A percentile compares a stretch with the other conserved stretches of the same genome.
Evolutionary conservation across 2,329 filamentous ascomycete genomes (phyloP).

Genomic region (Paracorniculantispora psalliotae): DNA sequence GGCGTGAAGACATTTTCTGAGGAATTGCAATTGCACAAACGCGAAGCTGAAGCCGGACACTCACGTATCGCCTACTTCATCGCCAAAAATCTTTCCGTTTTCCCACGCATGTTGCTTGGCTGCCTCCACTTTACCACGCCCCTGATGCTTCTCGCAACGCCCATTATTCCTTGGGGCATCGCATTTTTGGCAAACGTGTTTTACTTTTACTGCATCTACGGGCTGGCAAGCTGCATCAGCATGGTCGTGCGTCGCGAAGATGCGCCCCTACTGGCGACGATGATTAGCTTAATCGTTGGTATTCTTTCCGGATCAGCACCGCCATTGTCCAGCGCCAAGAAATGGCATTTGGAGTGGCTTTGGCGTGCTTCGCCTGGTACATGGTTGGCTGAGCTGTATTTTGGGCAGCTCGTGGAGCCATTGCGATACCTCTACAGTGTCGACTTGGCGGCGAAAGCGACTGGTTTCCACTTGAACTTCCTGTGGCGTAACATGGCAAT

Average conservation of each 20-base stretch:
- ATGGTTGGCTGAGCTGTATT: conserved; percentile 54
- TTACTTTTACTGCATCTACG: conserved; percentile 57
- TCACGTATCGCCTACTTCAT: conserved; percentile 52
- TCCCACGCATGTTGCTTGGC: conserved; percentile 46
- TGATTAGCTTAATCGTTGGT: conserved; percentile 48
- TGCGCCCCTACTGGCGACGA: conserved; percentile 51
- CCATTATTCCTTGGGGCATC: conserved; percentile 43
- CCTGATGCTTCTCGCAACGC: conserved; percentile 43
- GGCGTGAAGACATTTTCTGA: conserved; percentile 54
- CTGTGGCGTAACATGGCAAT: conserved; percentile 42
- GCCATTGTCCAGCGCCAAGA: conserved; percentile 40
- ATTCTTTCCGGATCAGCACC: conserved; percentile 51
- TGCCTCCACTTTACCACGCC: conserved; percentile 52
- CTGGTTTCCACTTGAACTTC: conserved; percentile 43
- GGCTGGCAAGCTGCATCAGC: conserved; percentile 46
- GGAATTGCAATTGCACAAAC: conserved; percentile 48
- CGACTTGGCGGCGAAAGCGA: conserved; percentile 36
- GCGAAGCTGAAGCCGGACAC: conserved; percentile 53
- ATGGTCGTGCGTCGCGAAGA: conserved; percentile 53
- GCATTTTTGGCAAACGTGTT: conserved; percentile 47
- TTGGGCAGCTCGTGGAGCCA: conserved; percentile 45
- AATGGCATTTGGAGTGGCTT: conserved; percentile 51
- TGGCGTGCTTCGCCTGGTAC: conserved; percentile 50
- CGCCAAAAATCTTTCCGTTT: conserved; percentile 47
- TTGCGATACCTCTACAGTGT: conserved; percentile 47